Percentiles rank a stretch among this genome's conserved stretches.
phyloP scores from a whole-genome alignment of 1,284 basidiomycete species.

The Melampsora abietis-canadensis region DNA sequence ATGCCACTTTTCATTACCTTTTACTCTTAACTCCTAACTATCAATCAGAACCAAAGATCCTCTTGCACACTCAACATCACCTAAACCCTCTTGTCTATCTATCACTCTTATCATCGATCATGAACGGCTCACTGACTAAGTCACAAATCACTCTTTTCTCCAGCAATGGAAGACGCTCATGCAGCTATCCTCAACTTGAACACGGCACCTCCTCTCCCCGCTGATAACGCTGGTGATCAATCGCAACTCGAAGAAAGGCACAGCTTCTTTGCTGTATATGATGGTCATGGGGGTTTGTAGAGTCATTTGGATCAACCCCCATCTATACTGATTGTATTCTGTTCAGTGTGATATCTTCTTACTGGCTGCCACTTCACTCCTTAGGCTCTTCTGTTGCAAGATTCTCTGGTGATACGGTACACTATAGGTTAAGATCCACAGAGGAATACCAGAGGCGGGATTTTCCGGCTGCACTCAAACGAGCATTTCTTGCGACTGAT shows the following conservation, averaged over 20 bases:
- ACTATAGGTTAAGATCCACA: conserved; percentile 71
- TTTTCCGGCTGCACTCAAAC: conserved; percentile 76
- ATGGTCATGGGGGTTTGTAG: conserved; percentile 91
- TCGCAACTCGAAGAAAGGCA: conserved; percentile 53
- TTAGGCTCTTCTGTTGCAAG: conserved; percentile 81
- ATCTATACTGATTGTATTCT: conserved; percentile 7
- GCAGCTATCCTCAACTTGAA: conserved; percentile 65
- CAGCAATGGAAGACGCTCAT: conserved; percentile 98
- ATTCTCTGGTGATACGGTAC: conserved; percentile 84
- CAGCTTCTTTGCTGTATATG: conserved; percentile 93
- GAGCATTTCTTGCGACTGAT: conserved; percentile 88
- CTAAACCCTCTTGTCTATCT: conserved; percentile 42
- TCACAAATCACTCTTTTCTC: conserved; percentile 32
- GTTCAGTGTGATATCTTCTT: conserved; percentile 5
- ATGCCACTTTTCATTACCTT: conserved; percentile 44
- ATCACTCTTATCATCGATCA: conserved; percentile 44
- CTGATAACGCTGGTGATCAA: conserved; percentile 58
- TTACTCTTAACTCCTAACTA: conserved; percentile 13
- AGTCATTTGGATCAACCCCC: neutral
- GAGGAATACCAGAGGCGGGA: conserved; percentile 68
- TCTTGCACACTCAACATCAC: conserved; percentile 10
- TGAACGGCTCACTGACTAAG: neutral
- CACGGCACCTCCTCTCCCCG: conserved; percentile 44
- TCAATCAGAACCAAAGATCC: conserved; percentile 9
- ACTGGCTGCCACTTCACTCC: neutral